Base-by-base conservation (phyloP, 495 filamentous ascomycete species). In the Aspergillus bridgeri region DNA sequence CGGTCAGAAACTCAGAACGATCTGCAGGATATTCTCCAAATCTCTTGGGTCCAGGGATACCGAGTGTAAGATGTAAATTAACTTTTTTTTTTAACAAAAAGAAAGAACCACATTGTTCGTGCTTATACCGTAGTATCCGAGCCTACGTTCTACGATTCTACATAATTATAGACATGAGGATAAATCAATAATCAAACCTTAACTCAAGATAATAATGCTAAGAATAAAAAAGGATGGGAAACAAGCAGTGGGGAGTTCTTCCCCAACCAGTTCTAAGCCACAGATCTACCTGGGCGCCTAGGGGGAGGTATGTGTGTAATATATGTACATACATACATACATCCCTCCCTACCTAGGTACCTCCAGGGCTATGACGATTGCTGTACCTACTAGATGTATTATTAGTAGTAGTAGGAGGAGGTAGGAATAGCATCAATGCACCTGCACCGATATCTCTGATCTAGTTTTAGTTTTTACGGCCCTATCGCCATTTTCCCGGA, bases 371-470 rank as follows among this genome's bases (percentile, higher is more conserved):
- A n/a, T n/a, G n/a, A n/a, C n/a, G n/a, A n/a, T n/a, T n/a, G n/a
- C n/a, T n/a, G n/a, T n/a, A n/a, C n/a, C n/a, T n/a, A n/a, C n/a
- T n/a, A n/a, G n/a, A n/a, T n/a, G n/a, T n/a, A n/a, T n/a, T n/a
- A n/a, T n/a, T n/a, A n/a, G n/a, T n/a, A 27, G 25, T 27, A 3
- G 25, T 27, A 7, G 3, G 25, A 4, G 27, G 6, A 29, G 27
- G 27, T 7, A 29, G 8, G 33, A 13, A 38, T 11, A 13, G 33
- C 13, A 42, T 6, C 27, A 25, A 45, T 53, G 56, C 47, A 60
- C 42, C 58, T 60, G 59, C 59, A 61, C 45, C 45, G 50, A 61
- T 57, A 57, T 54, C 49, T 57, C 51, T 24, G 46, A 60, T 64
- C 51, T 64, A 46, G 57, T 21, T 33, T 20, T 51, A 55, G 42